Percentiles rank a stretch among this genome's conserved stretches.
These are phyloP conservation scores for Pichia sp. DNA, from an alignment of 1,139 yeast species.

Conservation along the genomic window DNA sequence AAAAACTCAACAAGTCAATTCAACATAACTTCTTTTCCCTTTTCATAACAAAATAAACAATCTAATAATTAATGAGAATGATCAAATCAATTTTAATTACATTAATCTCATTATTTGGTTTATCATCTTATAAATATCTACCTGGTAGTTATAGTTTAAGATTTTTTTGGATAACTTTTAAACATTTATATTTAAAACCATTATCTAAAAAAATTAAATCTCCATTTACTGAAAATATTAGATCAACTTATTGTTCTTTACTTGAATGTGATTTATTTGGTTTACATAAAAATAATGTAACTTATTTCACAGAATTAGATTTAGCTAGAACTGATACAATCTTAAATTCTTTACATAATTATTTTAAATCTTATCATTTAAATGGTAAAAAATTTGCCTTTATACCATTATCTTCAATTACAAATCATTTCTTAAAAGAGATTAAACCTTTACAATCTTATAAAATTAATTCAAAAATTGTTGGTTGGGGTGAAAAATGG, in stretches of 20 bases:
- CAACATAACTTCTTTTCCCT: not conserved
- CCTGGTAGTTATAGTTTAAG: constrained; percentile 64
- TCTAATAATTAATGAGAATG: not conserved
- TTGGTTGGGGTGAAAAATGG: constrained; percentile 91
- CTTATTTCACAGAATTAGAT: constrained; percentile 81
- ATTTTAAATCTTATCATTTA: constrained; percentile 1
- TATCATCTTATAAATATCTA: constrained; percentile 43
- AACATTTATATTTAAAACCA: constrained; percentile 32
- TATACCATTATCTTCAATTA: constrained; percentile 71
- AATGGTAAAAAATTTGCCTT: constrained; percentile 39
- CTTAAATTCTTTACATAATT: constrained; percentile 26
- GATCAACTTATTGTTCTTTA: constrained; percentile 58
- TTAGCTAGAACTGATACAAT: constrained; percentile 65
- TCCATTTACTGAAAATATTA: constrained; percentile 20
- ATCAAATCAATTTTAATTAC: not conserved
- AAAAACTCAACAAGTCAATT: too few relatives aligned
- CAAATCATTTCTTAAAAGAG: constrained; percentile 63
- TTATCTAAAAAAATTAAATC: constrained; percentile 1
- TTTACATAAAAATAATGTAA: constrained; percentile 78
- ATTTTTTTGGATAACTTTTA: constrained; percentile 45
- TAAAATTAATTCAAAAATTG: constrained; percentile 47
- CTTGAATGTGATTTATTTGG: constrained; percentile 75
- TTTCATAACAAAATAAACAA: not conserved
- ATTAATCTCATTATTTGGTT: constrained; percentile 2
- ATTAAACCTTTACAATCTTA: constrained; percentile 60